Conservation (phyloP, 257 asterid species). For the Lantana camara region DNA sequence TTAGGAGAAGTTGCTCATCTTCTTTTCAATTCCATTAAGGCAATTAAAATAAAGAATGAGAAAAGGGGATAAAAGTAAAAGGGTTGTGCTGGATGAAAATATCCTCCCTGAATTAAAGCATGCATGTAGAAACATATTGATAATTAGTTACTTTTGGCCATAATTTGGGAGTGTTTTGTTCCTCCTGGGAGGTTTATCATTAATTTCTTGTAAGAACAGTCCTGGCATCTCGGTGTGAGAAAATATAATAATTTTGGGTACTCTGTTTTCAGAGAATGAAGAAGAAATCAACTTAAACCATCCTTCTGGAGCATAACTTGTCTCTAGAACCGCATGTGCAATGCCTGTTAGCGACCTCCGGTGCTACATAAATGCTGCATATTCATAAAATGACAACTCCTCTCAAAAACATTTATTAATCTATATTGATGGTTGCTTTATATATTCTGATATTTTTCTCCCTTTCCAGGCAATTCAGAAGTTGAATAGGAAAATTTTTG, state of each 20-base stretch:
- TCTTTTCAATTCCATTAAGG: background rate
- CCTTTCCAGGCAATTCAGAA: slow-evolving; percentile 69
- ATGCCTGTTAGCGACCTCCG: background rate
- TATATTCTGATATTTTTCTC: slow-evolving; percentile 12
- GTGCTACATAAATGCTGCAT: background rate
- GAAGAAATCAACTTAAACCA: background rate
- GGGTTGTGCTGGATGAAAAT: slow-evolving; percentile 6
- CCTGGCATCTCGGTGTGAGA: background rate
- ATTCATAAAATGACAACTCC: slow-evolving; percentile 10
- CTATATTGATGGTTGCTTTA: slow-evolving; percentile 7
- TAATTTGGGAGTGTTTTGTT: background rate
- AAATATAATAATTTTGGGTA: background rate
- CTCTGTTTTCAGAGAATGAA: slow-evolving; percentile 9
- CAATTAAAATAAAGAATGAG: slow-evolving; percentile 6
- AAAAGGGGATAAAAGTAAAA: background rate
- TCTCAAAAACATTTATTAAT: slow-evolving; percentile 3
- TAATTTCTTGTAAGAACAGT: slow-evolving; percentile 2
- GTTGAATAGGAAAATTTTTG: slow-evolving; percentile 72
- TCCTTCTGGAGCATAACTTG: background rate
- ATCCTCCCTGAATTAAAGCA: slow-evolving; percentile 1
- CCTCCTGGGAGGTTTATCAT: background rate
- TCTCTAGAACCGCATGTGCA: background rate
- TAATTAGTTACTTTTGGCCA: background rate
- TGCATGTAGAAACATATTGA: slow-evolving; percentile 10
- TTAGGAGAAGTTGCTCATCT: slow-evolving; percentile 8